Base-by-base conservation (phyloP, 2,329 filamentous ascomycete species). In the Zasmidium citrigriseum region DNA sequence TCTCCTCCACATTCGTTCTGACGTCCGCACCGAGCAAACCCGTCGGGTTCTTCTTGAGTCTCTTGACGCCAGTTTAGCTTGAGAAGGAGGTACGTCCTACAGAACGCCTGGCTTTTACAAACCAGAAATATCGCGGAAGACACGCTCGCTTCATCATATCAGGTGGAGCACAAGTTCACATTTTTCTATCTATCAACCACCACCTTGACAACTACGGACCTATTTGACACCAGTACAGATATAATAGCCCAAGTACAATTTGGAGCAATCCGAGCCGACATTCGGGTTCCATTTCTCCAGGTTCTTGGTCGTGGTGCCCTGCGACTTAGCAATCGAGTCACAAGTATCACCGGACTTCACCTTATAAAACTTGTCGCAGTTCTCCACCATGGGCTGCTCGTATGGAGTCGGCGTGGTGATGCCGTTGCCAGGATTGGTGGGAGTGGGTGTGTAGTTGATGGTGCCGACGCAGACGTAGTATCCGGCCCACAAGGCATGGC, bases 391-490 rank as follows among this genome's bases (percentile, higher is more conserved):
- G 47, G 38, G 38, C 14, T 18, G 20, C 41, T 57, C 48, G 18
- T 23, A 45, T 16, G 55, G 55, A 46, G 49, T 52, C 14, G 55
- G 55, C 45, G 55, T 57, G 45, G 49, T 24, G 20, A 57, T 27
- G 12, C 52, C 52, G 44, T 46, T 55, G 45, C 44, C 18, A 16
- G 21, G n/a, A 16, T 44, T 46, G 23, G 18, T 55, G 12, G n/a
- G 9, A 12, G 44, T 45, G 3, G 29, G 52, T 5, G 23, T 29
- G 11, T 51, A 45, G 5, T 9, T 16, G 34, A n/a, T 52, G 22
- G 49, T 52, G 41, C 25, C 47, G 20, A 54, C 25, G 44, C 57
- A 59, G 27, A 58, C 58, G 50, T 54, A 54, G n/a, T 54, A 58
- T 16, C 34, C 29, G 38, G 38, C 25, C 16, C 45, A 52, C 2